phyloP scores from a whole-genome alignment of 805 yeast genomes.

The Zygosaccharomyces pseudorouxii region DNA sequence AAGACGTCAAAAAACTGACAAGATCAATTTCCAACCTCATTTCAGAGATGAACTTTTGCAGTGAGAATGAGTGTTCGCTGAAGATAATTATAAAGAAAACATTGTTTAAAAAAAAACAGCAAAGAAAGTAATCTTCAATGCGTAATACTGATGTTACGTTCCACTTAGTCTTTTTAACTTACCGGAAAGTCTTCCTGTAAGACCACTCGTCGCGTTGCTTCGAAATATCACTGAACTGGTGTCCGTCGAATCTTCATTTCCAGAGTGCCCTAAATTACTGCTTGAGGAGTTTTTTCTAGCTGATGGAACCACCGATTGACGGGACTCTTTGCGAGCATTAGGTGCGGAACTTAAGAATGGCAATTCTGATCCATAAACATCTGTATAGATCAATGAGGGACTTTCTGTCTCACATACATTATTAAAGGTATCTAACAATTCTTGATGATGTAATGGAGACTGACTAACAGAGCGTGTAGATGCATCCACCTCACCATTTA shows the following conservation, averaged over 20 bases:
- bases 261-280: conserved; percentile 4
- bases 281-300: conserved; percentile 6
- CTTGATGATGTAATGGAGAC: conserved; percentile 26
- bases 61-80: conserved; percentile 5
- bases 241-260: conserved; percentile 9
- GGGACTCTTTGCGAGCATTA: conserved; percentile 6
- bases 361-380: conserved; percentile 15
- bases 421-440: conserved; percentile 31
- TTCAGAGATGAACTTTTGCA: conserved; percentile 68
- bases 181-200: conserved; percentile 9
- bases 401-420: conserved; percentile 21
- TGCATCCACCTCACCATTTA: conserved; percentile 15
- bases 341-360: conserved; percentile 11
- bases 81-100: neutral
- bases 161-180: conserved; percentile 9
- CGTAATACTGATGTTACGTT: neutral
- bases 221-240: conserved; percentile 16
- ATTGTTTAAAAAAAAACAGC: neutral
- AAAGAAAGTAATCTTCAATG: no score
- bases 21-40: conserved; percentile 78
- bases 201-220: conserved; percentile 12
- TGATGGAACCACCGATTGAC: conserved; percentile 3
- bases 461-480: conserved; percentile 29
- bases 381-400: conserved; percentile 8
- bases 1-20: conserved; percentile 52